phyloP scores from a whole-genome alignment of 2,329 filamentous ascomycete genomes.

The Diaporthe eres region DNA sequence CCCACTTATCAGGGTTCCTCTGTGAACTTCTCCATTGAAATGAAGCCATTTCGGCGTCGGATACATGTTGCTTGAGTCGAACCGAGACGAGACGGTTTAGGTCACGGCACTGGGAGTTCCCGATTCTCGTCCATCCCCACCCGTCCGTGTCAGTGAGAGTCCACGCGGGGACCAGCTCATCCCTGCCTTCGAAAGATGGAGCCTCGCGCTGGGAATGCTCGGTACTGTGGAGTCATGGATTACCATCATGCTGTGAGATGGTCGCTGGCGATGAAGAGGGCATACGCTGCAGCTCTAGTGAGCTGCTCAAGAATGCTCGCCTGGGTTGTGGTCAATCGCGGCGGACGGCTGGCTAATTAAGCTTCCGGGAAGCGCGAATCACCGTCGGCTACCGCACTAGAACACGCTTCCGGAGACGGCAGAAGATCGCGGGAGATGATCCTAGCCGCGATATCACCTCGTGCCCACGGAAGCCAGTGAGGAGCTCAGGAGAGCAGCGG shows the following conservation, averaged over 20 bases:
- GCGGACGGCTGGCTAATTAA: not conserved
- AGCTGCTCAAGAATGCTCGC: not conserved
- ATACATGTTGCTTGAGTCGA: conserved; percentile 15
- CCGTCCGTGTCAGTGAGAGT: not conserved
- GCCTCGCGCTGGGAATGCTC: not conserved
- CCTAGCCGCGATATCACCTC: not conserved
- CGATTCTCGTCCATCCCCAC: conserved; percentile 11
- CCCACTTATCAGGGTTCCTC: not conserved
- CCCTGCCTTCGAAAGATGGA: conserved; percentile 1
- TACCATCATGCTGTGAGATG: not conserved
- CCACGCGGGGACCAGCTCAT: not conserved
- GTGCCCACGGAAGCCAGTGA: conserved; percentile 2
- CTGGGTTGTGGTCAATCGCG: not conserved
- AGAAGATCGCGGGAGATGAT: conserved; percentile 8
- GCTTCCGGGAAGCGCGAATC: conserved; percentile 17
- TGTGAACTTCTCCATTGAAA: not conserved
- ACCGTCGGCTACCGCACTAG: not conserved
- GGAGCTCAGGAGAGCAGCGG: not conserved
- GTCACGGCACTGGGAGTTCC: not conserved
- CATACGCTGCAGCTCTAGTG: not conserved
- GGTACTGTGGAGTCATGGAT: not conserved
- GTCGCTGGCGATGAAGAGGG: not conserved
- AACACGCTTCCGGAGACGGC: not conserved
- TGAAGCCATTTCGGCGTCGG: not conserved
- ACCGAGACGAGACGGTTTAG: conserved; percentile 1